These are phyloP conservation scores for Helianthus tuberosus DNA, from an alignment of 129 eudicot species.

Conservation along the genomic window DNA sequence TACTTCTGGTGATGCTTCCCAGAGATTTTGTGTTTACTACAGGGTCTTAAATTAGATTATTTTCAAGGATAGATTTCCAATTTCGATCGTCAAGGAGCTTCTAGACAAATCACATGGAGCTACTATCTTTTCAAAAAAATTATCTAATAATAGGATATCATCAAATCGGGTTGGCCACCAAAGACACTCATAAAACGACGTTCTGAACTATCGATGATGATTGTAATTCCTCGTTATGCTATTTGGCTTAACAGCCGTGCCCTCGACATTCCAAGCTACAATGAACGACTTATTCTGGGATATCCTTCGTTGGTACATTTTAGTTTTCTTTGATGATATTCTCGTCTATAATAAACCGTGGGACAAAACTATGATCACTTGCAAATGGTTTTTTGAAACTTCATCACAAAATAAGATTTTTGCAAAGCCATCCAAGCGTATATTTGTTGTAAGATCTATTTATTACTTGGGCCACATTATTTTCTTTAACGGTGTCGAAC, in stretches of 20 bases:
- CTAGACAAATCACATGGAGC: background rate
- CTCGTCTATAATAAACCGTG: background rate
- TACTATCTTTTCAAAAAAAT: background rate
- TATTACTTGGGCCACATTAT: conserved; percentile 10
- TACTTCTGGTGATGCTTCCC: background rate
- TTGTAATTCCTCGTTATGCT: background rate
- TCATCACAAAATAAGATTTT: background rate
- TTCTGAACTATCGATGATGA: background rate
- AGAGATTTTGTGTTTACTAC: too few relatives aligned
- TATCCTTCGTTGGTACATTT: background rate
- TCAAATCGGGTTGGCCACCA: background rate
- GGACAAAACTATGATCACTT: background rate
- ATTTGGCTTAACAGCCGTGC: background rate
- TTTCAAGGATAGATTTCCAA: background rate
- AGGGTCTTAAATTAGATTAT: background rate
- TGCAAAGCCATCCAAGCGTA: background rate
- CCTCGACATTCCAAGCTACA: background rate
- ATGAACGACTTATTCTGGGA: background rate
- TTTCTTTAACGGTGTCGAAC: background rate
- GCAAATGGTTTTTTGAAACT: background rate
- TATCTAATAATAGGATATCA: background rate
- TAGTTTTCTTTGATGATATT: conserved; percentile 5
- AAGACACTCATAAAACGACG: background rate
- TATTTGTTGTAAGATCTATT: background rate
- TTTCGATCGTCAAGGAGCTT: background rate